Evolutionary conservation across 106 monocot genomes (phyloP), one percentile per base, ranked within the genome.

Genomic region (Dendrobium nobile): DNA sequence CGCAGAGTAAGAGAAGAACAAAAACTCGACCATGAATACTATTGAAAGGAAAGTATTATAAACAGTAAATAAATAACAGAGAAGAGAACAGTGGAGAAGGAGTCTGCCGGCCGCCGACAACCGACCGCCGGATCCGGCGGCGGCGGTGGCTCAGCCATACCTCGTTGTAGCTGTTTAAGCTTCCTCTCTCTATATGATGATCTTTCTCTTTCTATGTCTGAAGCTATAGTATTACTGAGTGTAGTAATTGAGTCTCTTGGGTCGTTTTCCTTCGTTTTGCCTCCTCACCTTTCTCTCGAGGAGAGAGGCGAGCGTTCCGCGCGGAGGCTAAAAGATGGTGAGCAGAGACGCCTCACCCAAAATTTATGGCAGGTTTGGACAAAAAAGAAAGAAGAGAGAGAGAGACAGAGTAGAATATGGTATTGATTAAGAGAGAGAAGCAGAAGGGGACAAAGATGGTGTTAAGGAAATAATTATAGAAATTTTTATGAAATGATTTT

Each of bases 261-360:
- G 41, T 75, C 43, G 74, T 74, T 41, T 74, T 20, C 37, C 0
- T 72, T 72, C 33, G 24, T 8, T 65, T 65, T 65, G 64, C 64
- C 64, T n/a, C 64, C 64, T 65, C 15, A 17, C 16, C 40, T 44
- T 44, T 76, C 76, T 76, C 75, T 47, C 10, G 47, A n/a, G 48
- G 8, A 27, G 51, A 9, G 4, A 47, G 26, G 76, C 76, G 48
- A 48, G 47, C 11, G 76, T 48, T 48, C 76, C 48, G 48, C 76
- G 48, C 26, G 76, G 76, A 76, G 47, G 76, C 76, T 45, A 20
- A 76, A 76, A 76, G 76, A 76, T 48, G 76, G 26, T 76, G 76
- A 76, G 76, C 13, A 48, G 76, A 76, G 47, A 19, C 4, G 26
- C 76, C 22, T 24, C 27, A 26, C 11, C 42, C 27, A 16, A 16